Evolutionary conservation across 2,329 filamentous ascomycete genomes (phyloP).

Genomic region (Aureobasidium sp.): DNA sequence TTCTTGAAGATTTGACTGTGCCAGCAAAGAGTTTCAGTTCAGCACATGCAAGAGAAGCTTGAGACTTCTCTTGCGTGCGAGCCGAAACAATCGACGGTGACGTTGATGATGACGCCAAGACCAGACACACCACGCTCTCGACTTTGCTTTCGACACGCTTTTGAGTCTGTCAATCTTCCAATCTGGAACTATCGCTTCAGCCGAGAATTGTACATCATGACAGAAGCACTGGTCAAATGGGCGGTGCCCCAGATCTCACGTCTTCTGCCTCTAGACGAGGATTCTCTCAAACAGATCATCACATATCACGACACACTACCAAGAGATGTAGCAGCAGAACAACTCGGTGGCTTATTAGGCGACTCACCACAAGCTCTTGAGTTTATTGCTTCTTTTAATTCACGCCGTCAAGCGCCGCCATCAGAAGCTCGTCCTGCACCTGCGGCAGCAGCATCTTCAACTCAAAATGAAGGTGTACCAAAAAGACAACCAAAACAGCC

Average conservation of each 20-base stretch:
- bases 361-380: slow-evolving; percentile 70
- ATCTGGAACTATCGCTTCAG: not conserved
- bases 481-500: slow-evolving; percentile 25
- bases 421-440: slow-evolving; percentile 19
- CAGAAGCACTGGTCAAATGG: slow-evolving; percentile 39
- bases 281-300: slow-evolving; percentile 75
- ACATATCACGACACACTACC: slow-evolving; percentile 73
- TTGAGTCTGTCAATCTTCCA: not conserved
- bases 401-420: slow-evolving; percentile 43
- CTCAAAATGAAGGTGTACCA: slow-evolving; percentile 21
- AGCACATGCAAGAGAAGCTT: not conserved
- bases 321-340: slow-evolving; percentile 69
- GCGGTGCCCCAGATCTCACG: slow-evolving; percentile 65
- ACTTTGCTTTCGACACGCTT: slow-evolving; percentile 5
- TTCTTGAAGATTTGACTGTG: no score
- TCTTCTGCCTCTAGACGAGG: slow-evolving; percentile 77
- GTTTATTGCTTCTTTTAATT: slow-evolving; percentile 70
- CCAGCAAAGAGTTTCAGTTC: not conserved
- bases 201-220: slow-evolving; percentile 1
- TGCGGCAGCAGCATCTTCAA: slow-evolving; percentile 21
- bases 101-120: slow-evolving; percentile 12
- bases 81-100: not conserved
- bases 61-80: no score
- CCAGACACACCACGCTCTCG: slow-evolving; percentile 5
- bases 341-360: slow-evolving; percentile 82